Evolutionary conservation across 106 monocot genomes (phyloP), one percentile per base, ranked within the genome.

Genomic region (Ottelia alismoides): DNA sequence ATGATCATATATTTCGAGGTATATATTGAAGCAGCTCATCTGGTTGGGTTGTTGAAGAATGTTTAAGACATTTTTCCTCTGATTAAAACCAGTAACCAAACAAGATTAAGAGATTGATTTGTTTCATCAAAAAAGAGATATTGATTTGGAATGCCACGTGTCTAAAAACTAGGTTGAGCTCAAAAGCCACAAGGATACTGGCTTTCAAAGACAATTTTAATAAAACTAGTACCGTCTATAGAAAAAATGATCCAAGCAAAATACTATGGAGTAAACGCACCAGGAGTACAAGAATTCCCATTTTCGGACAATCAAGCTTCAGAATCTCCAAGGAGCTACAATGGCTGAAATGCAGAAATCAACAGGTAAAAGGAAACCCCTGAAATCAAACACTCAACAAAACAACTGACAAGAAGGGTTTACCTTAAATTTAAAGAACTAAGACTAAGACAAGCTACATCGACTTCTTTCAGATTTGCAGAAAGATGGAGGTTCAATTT

Each of bases 401-500:
- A 43, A 18, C 17, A 19, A 1, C 14, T 30, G 57, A 54, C 16
- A 63, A 12, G 25, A 20, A 56, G 58, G 6, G 53, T 68, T 25
- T 30, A 99, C 98, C 98, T 99, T 64, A 99, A 73, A 60, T 86
- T 83, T 20, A 99, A 69, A 60, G 56, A 83, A 28, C 25, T 67
- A 43, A 99, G 90, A 55, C 78, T 86, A 45, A 44, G 64, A 61
- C 98, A 99, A 31, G 86, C 52, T 27, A 99, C 35, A 57, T 86
- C 62, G 31, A 99, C 98, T 69, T 99, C 90, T 64, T 91, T 99
- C 28, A 99, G 63, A 71, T 86, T 90, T 40, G 77, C 62, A 1
- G 90, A 85, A 22, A 99, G 49, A 57, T 80, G 82, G 31, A 99
- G 77, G 68, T 99, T 99, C 32, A 99, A 55, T 54, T 75, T 83